Conservation (phyloP, 805 yeast genomes). For the Alloascoidea africana region DNA sequence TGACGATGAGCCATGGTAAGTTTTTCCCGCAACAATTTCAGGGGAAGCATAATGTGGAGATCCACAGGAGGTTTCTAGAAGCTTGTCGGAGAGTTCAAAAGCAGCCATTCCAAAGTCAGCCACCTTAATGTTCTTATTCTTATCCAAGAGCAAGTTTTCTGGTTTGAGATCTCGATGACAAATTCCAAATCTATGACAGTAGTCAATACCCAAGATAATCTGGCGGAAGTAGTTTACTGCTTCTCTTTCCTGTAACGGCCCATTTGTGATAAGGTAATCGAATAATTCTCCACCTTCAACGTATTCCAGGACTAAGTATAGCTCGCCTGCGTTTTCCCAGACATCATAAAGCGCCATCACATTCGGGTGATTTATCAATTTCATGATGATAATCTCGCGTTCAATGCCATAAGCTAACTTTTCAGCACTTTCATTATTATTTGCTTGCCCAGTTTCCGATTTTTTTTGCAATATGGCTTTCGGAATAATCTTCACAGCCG, state of each 20-base stretch:
- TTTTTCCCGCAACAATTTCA: constrained; percentile 65
- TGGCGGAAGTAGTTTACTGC: constrained; percentile 69
- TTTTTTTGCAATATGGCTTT: neutral
- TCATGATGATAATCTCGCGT: constrained; percentile 77
- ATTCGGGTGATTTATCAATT: constrained; percentile 62
- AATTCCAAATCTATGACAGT: constrained; percentile 69
- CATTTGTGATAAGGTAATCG: constrained; percentile 56
- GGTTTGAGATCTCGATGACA: constrained; percentile 77
- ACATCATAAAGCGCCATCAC: constrained; percentile 70
- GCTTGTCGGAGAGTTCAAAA: constrained; percentile 51
- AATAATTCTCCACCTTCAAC: constrained; percentile 85
- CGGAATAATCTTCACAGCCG: constrained; percentile 60
- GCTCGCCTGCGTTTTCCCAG: constrained; percentile 71
- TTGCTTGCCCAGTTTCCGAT: constrained; percentile 3
- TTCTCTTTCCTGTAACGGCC: constrained; percentile 55
- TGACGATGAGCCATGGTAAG: constrained; percentile 72
- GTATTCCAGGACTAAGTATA: constrained; percentile 63
- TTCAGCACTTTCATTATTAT: constrained; percentile 27
- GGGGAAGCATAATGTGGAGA: constrained; percentile 87
- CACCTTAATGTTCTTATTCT: constrained; percentile 56
- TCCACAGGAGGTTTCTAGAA: constrained; percentile 72
- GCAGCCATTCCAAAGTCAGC: constrained; percentile 92
- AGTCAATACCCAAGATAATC: constrained; percentile 63
- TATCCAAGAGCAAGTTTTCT: constrained; percentile 59
- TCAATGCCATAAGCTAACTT: constrained; percentile 75